These are phyloP conservation scores for Diplodia mutila DNA, from an alignment of 2,329 filamentous ascomycete species.

Conservation along the genomic window DNA sequence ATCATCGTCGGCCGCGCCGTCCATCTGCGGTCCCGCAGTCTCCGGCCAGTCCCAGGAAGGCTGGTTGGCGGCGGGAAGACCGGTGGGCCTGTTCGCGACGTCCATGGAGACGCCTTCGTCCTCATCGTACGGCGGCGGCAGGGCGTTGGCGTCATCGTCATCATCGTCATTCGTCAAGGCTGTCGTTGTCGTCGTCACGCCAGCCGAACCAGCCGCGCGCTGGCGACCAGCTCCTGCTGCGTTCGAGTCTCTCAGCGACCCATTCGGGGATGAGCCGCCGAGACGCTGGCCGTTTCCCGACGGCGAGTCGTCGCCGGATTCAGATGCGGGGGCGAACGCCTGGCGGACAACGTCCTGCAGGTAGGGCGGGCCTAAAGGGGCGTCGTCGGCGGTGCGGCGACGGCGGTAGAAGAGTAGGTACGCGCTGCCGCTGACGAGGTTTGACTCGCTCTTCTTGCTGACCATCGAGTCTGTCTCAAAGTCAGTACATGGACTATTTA, in stretches of 20 bases:
- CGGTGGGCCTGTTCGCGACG: neutral
- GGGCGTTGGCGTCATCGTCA: neutral
- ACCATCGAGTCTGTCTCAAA: conserved; percentile 70
- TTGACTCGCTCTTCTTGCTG: conserved; percentile 61
- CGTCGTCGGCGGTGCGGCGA: conserved; percentile 64
- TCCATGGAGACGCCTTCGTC: conserved; percentile 10
- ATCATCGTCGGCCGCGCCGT: neutral
- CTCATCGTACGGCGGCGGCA: conserved; percentile 10
- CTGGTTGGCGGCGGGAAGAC: neutral
- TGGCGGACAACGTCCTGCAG: conserved; percentile 72
- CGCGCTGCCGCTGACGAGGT: conserved; percentile 73
- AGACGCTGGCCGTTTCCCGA: conserved; percentile 86
- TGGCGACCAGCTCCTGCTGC: conserved; percentile 67
- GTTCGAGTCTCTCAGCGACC: conserved; percentile 86
- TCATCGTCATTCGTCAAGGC: conserved; percentile 4
- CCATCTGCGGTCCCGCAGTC: neutral
- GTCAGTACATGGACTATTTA: conserved; percentile 46
- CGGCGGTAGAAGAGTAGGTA: conserved; percentile 97
- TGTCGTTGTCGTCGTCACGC: conserved; percentile 14
- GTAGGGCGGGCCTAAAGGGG: conserved; percentile 76
- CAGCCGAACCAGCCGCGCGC: conserved; percentile 25
- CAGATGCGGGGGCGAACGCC: conserved; percentile 58
- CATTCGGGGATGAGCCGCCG: conserved; percentile 85
- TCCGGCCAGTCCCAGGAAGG: neutral
- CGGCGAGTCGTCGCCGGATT: conserved; percentile 41